A percentile compares a stretch with the other conserved stretches of the same genome.
Conservation (phyloP, 805 yeast genomes). For the Cyberlindnera euphorbiiphila region DNA sequence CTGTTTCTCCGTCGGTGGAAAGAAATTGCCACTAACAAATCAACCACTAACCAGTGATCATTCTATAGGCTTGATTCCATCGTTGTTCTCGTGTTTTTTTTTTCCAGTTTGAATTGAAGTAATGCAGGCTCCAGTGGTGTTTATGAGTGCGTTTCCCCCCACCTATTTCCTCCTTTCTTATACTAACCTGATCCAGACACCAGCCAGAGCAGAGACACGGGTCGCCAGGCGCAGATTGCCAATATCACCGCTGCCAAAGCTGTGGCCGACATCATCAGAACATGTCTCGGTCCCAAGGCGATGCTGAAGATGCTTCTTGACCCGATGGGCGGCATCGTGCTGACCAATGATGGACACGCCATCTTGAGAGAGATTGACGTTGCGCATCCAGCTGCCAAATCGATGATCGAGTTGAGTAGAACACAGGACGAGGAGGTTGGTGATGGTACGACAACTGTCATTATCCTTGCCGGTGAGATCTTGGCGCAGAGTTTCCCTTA, state of each 20-base stretch:
- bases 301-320: constrained; percentile 97
- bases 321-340: constrained; percentile 90
- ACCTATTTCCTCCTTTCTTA: no score
- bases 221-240: constrained; percentile 95
- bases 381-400: constrained; percentile 98
- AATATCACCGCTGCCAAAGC: constrained; percentile 99
- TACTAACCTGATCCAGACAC: constrained; percentile 43
- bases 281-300: constrained; percentile 98
- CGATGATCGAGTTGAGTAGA: constrained; percentile 94
- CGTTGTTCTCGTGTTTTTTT: not conserved
- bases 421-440: constrained; percentile 99
- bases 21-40: constrained; percentile 1
- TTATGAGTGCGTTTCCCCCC: constrained; percentile 44
- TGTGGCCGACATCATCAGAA: constrained; percentile 94
- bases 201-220: constrained; percentile 87
- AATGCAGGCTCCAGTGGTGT: constrained; percentile 84
- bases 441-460: constrained; percentile 97
- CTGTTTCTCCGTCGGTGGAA: not conserved
- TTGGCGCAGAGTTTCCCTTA: constrained; percentile 93
- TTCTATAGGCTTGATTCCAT: not conserved
- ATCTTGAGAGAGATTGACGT: constrained; percentile 95
- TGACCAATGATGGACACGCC: constrained; percentile 98
- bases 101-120: no score
- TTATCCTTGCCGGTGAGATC: constrained; percentile 94
- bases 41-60: no score